Base-by-base conservation (phyloP, 2,329 filamentous ascomycete species). In the Beauveria rudraprayagi region DNA sequence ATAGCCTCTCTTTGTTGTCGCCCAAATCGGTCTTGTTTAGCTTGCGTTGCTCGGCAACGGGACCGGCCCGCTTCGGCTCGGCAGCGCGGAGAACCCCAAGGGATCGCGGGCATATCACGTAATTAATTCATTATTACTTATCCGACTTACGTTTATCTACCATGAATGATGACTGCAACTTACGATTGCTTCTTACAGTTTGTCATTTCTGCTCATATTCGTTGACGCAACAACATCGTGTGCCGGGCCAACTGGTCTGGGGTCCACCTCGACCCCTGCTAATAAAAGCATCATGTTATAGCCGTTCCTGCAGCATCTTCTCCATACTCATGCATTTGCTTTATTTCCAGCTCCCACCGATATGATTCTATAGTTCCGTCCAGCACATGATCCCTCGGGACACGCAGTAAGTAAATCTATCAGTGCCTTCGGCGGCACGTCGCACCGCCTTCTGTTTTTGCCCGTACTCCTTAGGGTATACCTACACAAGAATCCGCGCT, bases 371-470 rank as follows among this genome's bases (percentile, higher is more conserved):
- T 22, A 26, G 14, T 14, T 24, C 14, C 30, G 30, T n/a, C 44
- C 16, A 17, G 4, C 24, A n/a, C 34, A 40, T 46, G 24, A 46
- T 44, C n/a, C 10, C 56, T 34, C 28, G 30, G 19, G 24, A 44
- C 24, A 46, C 22, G 17, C 16, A 43, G 19, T 28, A 22, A 34
- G 26, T 26, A 52, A 16, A 41, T 44, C 37, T 11, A 22, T 43
- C 37, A 26, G 24, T 26, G n/a, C 40, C 24, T 44, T 34, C 37
- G 9, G 10, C 11, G 24, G 62, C 60, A 58, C 48, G 53, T 58
- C 56, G 61, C 44, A 62, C 53, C 65, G 63, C 62, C 60, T 43
- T 17, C 41, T 57, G 50, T 16, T 44, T 8, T 37, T 40, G 28
- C 37, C 16, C 34, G 34, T 37, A 37, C 34, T 37, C 34, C 44